Percentiles rank a stretch among this genome's conserved stretches.
Evolutionary conservation across 208 protist genomes (phyloP).

Genomic region (Acanthamoeba royreba): DNA sequence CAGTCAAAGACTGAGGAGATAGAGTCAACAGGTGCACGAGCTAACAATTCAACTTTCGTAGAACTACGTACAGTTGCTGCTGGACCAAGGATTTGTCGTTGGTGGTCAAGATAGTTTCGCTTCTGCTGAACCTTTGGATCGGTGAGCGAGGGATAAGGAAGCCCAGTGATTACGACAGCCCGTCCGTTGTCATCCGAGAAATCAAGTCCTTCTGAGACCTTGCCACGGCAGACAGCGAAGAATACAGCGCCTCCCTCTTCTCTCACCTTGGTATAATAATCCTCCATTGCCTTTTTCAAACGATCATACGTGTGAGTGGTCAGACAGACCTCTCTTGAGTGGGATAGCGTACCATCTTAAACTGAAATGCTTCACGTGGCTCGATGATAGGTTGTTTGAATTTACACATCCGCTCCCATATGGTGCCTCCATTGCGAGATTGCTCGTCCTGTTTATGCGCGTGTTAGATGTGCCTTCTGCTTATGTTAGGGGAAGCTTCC

Average conservation of each 20-base stretch:
- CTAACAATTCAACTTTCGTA: not conserved
- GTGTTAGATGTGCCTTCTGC: no score
- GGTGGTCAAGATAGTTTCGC: constrained; percentile 70
- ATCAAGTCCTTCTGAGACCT: constrained; percentile 93
- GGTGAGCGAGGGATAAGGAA: constrained; percentile 70
- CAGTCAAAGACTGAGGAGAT: no score
- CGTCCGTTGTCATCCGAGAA: constrained; percentile 92
- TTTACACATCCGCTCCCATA: constrained; percentile 47
- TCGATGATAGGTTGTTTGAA: constrained; percentile 57
- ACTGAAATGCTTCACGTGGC: constrained; percentile 16
- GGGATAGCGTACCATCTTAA: not conserved
- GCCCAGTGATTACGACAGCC: constrained; percentile 90
- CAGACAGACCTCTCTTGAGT: not conserved
- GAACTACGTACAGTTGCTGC: not conserved
- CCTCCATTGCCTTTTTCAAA: constrained; percentile 70
- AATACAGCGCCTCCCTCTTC: constrained; percentile 85
- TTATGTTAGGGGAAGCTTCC: no score
- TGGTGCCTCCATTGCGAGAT: not conserved
- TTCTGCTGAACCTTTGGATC: constrained; percentile 73
- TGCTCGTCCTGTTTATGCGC: constrained; percentile 18
- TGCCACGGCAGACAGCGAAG: constrained; percentile 93
- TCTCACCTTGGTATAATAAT: constrained; percentile 67
- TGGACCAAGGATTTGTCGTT: not conserved
- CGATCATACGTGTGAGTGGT: no score
- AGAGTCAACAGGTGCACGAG: no score